Base-by-base conservation (phyloP, 106 monocot genomes). In the Dioscorea alata region DNA sequence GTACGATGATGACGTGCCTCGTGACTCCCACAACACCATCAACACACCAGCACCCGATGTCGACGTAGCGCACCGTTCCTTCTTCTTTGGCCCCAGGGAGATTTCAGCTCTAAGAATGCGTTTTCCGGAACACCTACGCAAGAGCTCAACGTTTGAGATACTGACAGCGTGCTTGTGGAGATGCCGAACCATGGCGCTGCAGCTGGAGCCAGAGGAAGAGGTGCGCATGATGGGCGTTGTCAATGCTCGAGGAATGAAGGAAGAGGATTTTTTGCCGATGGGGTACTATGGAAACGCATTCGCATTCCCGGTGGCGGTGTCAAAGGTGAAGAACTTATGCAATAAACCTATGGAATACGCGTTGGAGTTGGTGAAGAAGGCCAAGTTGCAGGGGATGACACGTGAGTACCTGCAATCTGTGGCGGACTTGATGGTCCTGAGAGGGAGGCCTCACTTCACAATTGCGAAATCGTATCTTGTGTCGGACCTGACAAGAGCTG, bases 281-380 rank as follows among this genome's bases (percentile, higher is more conserved):
- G 87, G 87, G 4, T 87, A 67, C 77, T 83, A 87, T 66, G 87
- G 87, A 48, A 87, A 87, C 50, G 73, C 87, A 10, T 71, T 87
- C 19, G 69, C 71, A 0, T 80, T 71, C 61, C 70, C 83, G 13
- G 80, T 76, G 33, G 83, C 80, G 20, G 23, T 65, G 23, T 52
- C 87, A 28, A 77, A 69, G 0, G 76, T 76, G 9, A 77, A 33
- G 16, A 71, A 77, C 62, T 65, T 87, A 21, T 67, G 64, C 70
- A 12, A 10, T n/a, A 67, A 63, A 21, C 76, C 87, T 2, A 28
- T 83, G 10, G 70, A 67, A 0, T 80, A 83, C 60, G 83, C 87
- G n/a, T 13, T 83, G 48, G 65, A 77, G 72, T 68, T 86, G 59
- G 73, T 86, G 17, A 66, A 31, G 60, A 72, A 63, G 57, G 79